Base-by-base conservation (phyloP, 2,329 filamentous ascomycete genomes). In the Exophiala sp. region DNA sequence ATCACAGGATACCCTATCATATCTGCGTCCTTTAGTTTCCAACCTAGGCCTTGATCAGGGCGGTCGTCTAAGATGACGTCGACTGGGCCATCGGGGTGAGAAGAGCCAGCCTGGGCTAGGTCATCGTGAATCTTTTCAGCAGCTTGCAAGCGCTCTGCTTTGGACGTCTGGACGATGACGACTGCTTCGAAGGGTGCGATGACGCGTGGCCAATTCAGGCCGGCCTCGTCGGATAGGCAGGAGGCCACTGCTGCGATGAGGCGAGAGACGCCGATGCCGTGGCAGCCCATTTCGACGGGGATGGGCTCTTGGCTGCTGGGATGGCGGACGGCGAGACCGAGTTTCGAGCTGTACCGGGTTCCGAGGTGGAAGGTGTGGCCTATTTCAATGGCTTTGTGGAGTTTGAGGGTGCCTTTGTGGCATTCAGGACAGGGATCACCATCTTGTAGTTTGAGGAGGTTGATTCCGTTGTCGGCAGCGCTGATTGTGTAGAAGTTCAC, bases 291-390 rank as follows among this genome's bases (percentile, higher is more conserved):
- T 61, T 95, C 84, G 65, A 96, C 79, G 0, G 84, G 77, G 0
- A 83, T 76, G 7, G 69, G 68, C 12, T 71, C 64, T 12, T 66
- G 62, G 11, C 54, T 50, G 20, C 48, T 32, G 2, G 34, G 61
- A 14, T 18, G 47, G 45, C 8, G 59, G 47, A 16, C 61, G 2
- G 94, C 77, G 1, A 89, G 87, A 6, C 79, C 74, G 0, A 99
- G 77, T 0, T 90, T 86, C 16, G 82, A 77, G 20, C 88, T 91
- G 73, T 99, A 99, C 29, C 91, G 83, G 1, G 89, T 91, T 9
- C 92, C 91, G 1, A 99, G 84, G 69, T 95, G 86, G 72, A 99
- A 99, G 0, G 94, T 97, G 70, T 99, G 94, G 1, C 90, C 94
- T 12, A 97, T 79, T 71, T 99, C 94, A 46, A 97, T 86, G 6